phyloP scores from a whole-genome alignment of 2,329 filamentous ascomycete genomes.

The Epichloe brachyelytri region DNA sequence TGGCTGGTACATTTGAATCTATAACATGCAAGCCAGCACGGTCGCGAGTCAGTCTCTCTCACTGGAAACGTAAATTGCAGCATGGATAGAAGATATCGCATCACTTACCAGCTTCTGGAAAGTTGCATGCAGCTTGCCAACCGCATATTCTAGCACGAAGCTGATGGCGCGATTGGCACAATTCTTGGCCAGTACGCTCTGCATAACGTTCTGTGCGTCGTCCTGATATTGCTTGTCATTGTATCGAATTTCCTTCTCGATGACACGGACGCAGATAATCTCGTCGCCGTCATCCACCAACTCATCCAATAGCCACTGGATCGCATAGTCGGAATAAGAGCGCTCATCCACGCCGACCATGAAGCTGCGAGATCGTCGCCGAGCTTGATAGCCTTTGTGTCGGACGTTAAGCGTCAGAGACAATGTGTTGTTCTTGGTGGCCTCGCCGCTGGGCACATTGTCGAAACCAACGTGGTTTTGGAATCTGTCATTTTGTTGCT shows the following conservation, averaged over 20 bases:
- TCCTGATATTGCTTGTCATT: conserved; percentile 60
- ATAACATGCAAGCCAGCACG: background rate
- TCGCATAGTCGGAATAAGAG: conserved; percentile 79
- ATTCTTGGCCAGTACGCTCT: conserved; percentile 69
- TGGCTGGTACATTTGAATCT: conserved; percentile 88
- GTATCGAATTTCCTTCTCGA: conserved; percentile 68
- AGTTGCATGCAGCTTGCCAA: conserved; percentile 80
- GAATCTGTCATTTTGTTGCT: conserved; percentile 34
- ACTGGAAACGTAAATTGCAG: background rate
- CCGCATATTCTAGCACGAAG: conserved; percentile 72
- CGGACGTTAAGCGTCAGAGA: conserved; percentile 76
- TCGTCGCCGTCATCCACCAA: conserved; percentile 89
- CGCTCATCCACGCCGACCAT: conserved; percentile 87
- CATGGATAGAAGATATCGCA: no score
- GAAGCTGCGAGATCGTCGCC: conserved; percentile 72
- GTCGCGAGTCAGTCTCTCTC: conserved; percentile 7
- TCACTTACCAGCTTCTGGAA: conserved; percentile 73
- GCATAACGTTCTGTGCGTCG: conserved; percentile 62
- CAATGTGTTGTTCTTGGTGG: conserved; percentile 44
- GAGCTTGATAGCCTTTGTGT: conserved; percentile 74
- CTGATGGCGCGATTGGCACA: conserved; percentile 68
- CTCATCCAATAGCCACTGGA: conserved; percentile 87
- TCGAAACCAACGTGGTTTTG: conserved; percentile 48
- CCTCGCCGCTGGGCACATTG: conserved; percentile 44
- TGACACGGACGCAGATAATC: conserved; percentile 77